Evolutionary conservation across 768 basidiomycete genomes (phyloP).

Genomic region (Leccinellum rugosiceps): DNA sequence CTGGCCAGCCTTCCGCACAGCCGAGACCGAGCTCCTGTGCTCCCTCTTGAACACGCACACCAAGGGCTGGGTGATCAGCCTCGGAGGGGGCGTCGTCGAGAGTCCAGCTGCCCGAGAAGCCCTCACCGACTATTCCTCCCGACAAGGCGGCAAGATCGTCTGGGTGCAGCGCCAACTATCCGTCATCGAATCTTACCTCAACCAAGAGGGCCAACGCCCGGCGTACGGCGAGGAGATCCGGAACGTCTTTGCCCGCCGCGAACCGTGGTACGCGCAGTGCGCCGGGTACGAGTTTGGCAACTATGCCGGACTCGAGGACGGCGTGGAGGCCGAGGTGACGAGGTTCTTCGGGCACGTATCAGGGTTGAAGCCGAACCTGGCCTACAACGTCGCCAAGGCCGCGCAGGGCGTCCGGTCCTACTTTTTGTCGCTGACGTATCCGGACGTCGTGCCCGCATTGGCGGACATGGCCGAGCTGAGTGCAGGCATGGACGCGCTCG

Average conservation of each 20-base stretch:
- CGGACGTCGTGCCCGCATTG: slow-evolving; percentile 74
- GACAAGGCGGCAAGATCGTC: slow-evolving; percentile 66
- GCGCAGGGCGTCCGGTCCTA: slow-evolving; percentile 64
- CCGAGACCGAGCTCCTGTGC: slow-evolving; percentile 67
- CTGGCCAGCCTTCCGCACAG: slow-evolving; percentile 86
- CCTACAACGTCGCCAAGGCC: slow-evolving; percentile 42
- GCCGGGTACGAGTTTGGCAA: slow-evolving; percentile 84
- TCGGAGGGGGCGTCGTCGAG: slow-evolving; percentile 95
- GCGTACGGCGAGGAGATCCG: slow-evolving; percentile 83
- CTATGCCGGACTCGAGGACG: slow-evolving; percentile 43
- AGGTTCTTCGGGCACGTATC: slow-evolving; percentile 91
- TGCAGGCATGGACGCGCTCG: slow-evolving; percentile 86
- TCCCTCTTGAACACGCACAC: slow-evolving; percentile 59
- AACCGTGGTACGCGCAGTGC: slow-evolving; percentile 84
- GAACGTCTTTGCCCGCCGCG: slow-evolving; percentile 81
- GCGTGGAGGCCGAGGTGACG: slow-evolving; percentile 52
- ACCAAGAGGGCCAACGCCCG: slow-evolving; percentile 72
- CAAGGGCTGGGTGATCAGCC: slow-evolving; percentile 72
- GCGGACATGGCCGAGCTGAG: slow-evolving; percentile 67
- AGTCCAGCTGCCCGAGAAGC: slow-evolving; percentile 69
- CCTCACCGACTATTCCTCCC: slow-evolving; percentile 60
- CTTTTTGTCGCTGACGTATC: slow-evolving; percentile 91
- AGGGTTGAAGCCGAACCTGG: slow-evolving; percentile 63
- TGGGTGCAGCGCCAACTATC: slow-evolving; percentile 78
- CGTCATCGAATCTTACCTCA: slow-evolving; percentile 80